Percentiles rank a stretch among this genome's conserved stretches.
phyloP scores from a whole-genome alignment of 2,329 filamentous ascomycete genomes.

The Aspergillus floridensis region DNA sequence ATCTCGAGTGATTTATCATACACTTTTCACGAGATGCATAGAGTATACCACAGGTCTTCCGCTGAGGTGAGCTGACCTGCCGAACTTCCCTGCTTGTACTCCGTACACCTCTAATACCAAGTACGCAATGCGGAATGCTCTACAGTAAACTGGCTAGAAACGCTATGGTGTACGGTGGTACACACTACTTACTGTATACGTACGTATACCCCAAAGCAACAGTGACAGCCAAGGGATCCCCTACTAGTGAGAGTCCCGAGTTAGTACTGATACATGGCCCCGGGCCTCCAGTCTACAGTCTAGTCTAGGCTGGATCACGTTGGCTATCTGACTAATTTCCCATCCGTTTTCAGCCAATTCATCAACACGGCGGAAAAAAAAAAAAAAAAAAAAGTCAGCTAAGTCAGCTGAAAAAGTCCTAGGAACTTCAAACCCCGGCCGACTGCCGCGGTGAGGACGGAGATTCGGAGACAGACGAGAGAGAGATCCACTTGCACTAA shows the following conservation, averaged over 20 bases:
- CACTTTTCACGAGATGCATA: too few relatives aligned
- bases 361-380: too few relatives aligned
- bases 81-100: neutral
- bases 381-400: too few relatives aligned
- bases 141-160: neutral
- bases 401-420: neutral
- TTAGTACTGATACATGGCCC: neutral
- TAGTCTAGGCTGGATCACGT: neutral
- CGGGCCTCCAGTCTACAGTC: neutral
- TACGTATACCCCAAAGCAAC: neutral
- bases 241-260: neutral
- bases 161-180: too few relatives aligned
- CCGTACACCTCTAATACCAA: neutral
- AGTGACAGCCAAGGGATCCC: neutral
- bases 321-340: neutral
- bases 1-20: too few relatives aligned
- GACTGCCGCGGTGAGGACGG: neutral
- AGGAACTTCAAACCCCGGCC: neutral
- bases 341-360: neutral
- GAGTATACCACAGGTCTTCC: neutral
- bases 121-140: neutral
- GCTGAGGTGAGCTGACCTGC: neutral
- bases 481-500: conserved; percentile 14
- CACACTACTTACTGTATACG: too few relatives aligned
- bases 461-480: conserved; percentile 6